Evolutionary conservation across 2,329 filamentous ascomycete genomes (phyloP).

Genomic region (Ceratocystis destructans): DNA sequence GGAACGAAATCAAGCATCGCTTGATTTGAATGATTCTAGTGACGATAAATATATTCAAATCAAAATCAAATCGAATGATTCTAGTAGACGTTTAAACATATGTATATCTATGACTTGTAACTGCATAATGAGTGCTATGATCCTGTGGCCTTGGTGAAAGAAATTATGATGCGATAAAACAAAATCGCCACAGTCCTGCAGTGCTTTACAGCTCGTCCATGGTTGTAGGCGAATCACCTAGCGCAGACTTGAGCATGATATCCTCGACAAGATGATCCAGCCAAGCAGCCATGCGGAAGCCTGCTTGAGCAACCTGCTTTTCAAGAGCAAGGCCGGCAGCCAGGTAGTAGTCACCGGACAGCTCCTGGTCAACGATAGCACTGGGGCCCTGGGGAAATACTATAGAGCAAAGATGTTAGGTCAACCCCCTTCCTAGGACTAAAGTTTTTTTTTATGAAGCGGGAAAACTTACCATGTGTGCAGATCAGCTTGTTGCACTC

Average conservation of each 20-base stretch:
- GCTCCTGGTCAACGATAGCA: slow-evolving; percentile 45
- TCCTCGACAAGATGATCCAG: slow-evolving; percentile 45
- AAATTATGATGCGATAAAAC: neutral
- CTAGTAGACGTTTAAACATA: too few relatives aligned
- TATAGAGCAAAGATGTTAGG: slow-evolving; percentile 20
- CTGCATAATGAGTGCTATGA: neutral
- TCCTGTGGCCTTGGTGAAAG: neutral
- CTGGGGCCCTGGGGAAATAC: slow-evolving; percentile 49
- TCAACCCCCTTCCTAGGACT: neutral
- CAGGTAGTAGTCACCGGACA: slow-evolving; percentile 50
- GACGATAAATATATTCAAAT: too few relatives aligned
- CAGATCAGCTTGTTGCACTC: slow-evolving; percentile 51
- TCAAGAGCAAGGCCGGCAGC: slow-evolving; percentile 51
- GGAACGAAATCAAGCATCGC: neutral
- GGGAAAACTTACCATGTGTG: slow-evolving; percentile 37
- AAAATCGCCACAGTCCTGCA: neutral
- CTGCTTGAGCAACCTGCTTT: slow-evolving; percentile 52
- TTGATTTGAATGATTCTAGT: too few relatives aligned
- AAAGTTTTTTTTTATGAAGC: too few relatives aligned
- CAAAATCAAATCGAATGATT: too few relatives aligned
- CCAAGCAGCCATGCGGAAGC: slow-evolving; percentile 55
- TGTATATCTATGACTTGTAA: neutral
- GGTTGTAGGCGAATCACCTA: neutral
- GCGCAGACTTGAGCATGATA: slow-evolving; percentile 21
- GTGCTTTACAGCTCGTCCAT: slow-evolving; percentile 6